Base-by-base conservation (phyloP, 805 yeast species). In the Teunomyces pallodes region DNA sequence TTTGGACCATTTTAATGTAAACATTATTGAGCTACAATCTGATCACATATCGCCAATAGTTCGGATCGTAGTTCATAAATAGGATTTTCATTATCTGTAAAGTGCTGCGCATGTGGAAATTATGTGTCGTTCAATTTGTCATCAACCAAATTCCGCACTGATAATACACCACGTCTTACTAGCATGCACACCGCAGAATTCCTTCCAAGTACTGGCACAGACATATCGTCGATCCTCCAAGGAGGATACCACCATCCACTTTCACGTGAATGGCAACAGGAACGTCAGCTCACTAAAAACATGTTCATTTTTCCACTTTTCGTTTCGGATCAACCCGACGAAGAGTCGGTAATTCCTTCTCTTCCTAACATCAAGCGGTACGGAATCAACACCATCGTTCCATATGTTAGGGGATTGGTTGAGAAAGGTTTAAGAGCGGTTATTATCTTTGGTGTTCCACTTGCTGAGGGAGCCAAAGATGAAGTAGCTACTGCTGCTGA, bases 171-270 rank as follows among this genome's bases (percentile, higher is more conserved):
- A 16, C n/a, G 12, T 16, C 39, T 8, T 36, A 9, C 5, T 12
- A 17, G 14, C 16, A 38, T 38, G 41, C 96, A 88, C 64, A 72
- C 74, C 36, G 95, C 96, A 5, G 83, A 86, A 61, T 90, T 79
- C 59, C 70, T 86, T 45, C 80, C 81, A 13, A 69, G 74, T 1
- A 72, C 76, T 20, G 80, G 79, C 30, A 81, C 91, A 0, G 73
- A 77, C 32, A 80, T 89, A 52, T 77, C 90, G 10, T 87, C 96
- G 5, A 72, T 94, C 36, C 75, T 94, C 38, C 92, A 94, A 52
- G 97, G 98, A 50, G 97, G 98, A 3, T 94, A 91, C 70, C 87
- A 88, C 66, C 96, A 91, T 60, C 95, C 97, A 1, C 75, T 92
- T 40, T 62, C 89, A 16, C 80, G 99, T 58, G 84, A 80, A 64